A percentile compares a stretch with the other conserved stretches of the same genome.
Conservation (phyloP, 23 red algal species). For the Gracilaria gracilis region DNA sequence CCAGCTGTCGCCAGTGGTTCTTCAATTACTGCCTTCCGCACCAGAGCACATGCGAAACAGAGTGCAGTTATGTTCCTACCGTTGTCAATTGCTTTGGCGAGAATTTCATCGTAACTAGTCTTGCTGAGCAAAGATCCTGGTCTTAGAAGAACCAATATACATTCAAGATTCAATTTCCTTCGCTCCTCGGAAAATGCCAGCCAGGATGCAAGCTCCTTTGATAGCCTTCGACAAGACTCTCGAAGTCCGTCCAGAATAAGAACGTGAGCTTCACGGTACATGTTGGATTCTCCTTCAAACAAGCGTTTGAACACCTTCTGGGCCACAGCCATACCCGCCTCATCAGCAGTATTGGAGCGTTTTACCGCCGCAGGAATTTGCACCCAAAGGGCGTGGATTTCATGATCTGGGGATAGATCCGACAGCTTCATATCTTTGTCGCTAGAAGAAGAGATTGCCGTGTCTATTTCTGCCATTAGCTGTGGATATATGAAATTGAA, state of each 20-base stretch:
- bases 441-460: constrained; percentile 3
- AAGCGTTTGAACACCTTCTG: constrained; percentile 87
- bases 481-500: constrained; percentile 81
- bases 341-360: constrained; percentile 69
- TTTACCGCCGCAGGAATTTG: constrained; percentile 84
- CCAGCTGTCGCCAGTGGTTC: constrained; percentile 78
- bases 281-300: constrained; percentile 78
- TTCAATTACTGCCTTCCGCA: constrained; percentile 73
- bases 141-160: constrained; percentile 65
- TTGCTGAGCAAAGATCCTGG: constrained; percentile 63
- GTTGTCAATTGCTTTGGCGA: constrained; percentile 83
- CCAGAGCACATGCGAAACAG: constrained; percentile 79
- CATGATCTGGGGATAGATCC: constrained; percentile 71
- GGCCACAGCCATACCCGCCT: constrained; percentile 83
- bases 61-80: constrained; percentile 74
- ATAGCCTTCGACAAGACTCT: constrained; percentile 74
- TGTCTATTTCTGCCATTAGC: constrained; percentile 29
- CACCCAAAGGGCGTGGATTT: constrained; percentile 61
- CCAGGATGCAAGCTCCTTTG: constrained; percentile 86
- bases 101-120: constrained; percentile 77
- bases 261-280: constrained; percentile 88
- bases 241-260: constrained; percentile 71
- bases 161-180: constrained; percentile 69
- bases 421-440: constrained; percentile 30
- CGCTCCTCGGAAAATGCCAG: constrained; percentile 79